Evolutionary conservation across 2,329 filamentous ascomycete species (phyloP).

Genomic region (Stenocarpella maydis): DNA sequence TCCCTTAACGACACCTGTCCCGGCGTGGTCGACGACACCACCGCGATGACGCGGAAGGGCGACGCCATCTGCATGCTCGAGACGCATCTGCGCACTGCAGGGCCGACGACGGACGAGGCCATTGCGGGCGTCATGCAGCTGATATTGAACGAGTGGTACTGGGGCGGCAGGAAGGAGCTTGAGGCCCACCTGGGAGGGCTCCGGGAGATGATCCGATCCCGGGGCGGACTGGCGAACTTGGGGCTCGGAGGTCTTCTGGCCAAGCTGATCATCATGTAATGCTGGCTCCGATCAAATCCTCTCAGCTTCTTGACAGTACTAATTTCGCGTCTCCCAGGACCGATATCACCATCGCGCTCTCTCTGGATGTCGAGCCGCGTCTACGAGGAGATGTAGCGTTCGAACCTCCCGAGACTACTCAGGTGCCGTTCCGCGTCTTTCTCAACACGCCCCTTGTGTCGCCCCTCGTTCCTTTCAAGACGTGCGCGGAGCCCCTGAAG

Average conservation of each 20-base stretch:
- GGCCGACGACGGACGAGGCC: slow-evolving; percentile 53
- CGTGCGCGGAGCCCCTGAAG: slow-evolving; percentile 50
- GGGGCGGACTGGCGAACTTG: slow-evolving; percentile 55
- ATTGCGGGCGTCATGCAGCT: slow-evolving; percentile 59
- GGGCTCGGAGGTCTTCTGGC: slow-evolving; percentile 56
- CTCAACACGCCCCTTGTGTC: slow-evolving; percentile 59
- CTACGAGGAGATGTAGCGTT: slow-evolving; percentile 53
- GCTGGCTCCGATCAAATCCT: slow-evolving; percentile 14
- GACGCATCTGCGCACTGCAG: slow-evolving; percentile 51
- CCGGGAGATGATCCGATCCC: slow-evolving; percentile 55
- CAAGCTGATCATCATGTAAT: slow-evolving; percentile 59
- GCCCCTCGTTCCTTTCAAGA: slow-evolving; percentile 52
- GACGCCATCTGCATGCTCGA: slow-evolving; percentile 56
- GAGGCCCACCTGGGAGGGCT: slow-evolving; percentile 57
- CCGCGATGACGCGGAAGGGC: slow-evolving; percentile 53
- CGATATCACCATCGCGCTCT: slow-evolving; percentile 57
- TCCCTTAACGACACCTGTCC: slow-evolving; percentile 60
- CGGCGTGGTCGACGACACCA: slow-evolving; percentile 48
- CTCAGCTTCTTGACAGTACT: not conserved
- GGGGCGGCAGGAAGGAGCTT: slow-evolving; percentile 56
- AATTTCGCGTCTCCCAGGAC: slow-evolving; percentile 44
- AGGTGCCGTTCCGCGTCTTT: slow-evolving; percentile 51
- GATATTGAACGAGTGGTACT: slow-evolving; percentile 62
- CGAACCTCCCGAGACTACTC: slow-evolving; percentile 49
- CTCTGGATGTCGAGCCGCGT: slow-evolving; percentile 54